Evolutionary conservation across 2,329 filamentous ascomycete genomes (phyloP).

Genomic region (Byssothecium circinans): DNA sequence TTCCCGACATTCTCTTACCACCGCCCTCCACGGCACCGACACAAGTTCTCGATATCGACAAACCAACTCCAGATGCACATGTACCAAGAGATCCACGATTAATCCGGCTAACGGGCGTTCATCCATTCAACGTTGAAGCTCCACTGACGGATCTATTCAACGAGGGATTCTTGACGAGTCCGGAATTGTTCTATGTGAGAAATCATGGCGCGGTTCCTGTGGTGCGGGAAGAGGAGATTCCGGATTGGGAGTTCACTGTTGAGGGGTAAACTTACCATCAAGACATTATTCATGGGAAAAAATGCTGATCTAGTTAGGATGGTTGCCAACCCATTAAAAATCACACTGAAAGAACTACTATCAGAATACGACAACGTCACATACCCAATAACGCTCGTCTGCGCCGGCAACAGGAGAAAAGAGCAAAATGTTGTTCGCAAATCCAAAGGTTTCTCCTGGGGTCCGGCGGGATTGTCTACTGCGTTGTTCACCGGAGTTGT

Average conservation of each 20-base stretch:
- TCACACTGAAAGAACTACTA: constrained; percentile 73
- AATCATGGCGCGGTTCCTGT: constrained; percentile 85
- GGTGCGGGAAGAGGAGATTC: constrained; percentile 70
- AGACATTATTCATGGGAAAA: not conserved
- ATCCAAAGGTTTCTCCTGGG: constrained; percentile 94
- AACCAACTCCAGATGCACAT: constrained; percentile 80
- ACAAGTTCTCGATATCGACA: constrained; percentile 70
- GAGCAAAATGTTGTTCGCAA: constrained; percentile 91
- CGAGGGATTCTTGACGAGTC: constrained; percentile 81
- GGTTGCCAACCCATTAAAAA: constrained; percentile 72
- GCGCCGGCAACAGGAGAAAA: constrained; percentile 87
- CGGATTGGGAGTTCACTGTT: constrained; percentile 79
- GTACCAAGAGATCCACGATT: constrained; percentile 78
- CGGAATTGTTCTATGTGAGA: constrained; percentile 86
- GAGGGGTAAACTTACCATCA: constrained; percentile 59
- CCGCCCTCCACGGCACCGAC: constrained; percentile 62
- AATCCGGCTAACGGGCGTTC: constrained; percentile 82
- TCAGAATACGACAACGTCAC: constrained; percentile 78
- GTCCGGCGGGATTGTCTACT: constrained; percentile 81
- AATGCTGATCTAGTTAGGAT: constrained; percentile 50
- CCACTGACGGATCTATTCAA: constrained; percentile 78
- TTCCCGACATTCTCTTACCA: constrained; percentile 63
- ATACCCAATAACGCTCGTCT: constrained; percentile 84
- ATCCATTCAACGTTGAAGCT: constrained; percentile 89
- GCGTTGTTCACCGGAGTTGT: constrained; percentile 84